These are phyloP conservation scores for Auriscalpium microsporum DNA, from an alignment of 768 basidiomycete genomes.

Conservation along the genomic window DNA sequence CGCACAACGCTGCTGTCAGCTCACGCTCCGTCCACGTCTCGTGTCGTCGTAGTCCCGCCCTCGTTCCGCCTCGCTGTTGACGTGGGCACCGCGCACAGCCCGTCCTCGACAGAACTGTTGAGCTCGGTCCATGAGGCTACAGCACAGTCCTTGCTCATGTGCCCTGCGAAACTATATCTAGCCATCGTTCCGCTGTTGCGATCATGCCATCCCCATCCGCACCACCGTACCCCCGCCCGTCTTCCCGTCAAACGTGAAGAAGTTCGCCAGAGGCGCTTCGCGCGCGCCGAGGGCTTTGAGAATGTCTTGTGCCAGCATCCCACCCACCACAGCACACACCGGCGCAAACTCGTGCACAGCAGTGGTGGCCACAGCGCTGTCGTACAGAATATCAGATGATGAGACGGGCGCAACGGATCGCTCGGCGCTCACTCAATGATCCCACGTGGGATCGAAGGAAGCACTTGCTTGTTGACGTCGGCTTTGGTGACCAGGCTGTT, in stretches of 20 bases:
- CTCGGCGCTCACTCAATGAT: constrained; percentile 49
- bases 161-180: too few species aligned
- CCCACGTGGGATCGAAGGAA: constrained; percentile 46
- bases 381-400: neutral
- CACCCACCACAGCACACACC: constrained; percentile 90
- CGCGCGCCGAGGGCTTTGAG: constrained; percentile 84
- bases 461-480: constrained; percentile 62
- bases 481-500: constrained; percentile 52
- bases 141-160: too few species aligned
- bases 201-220: constrained; percentile 35
- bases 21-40: too few species aligned
- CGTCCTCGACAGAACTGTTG: too few species aligned
- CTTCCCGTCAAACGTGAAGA: constrained; percentile 81
- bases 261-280: constrained; percentile 89
- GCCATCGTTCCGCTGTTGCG: too few species aligned
- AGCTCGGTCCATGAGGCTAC: too few species aligned
- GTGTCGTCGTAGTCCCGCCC: too few species aligned
- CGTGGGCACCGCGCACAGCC: too few species aligned
- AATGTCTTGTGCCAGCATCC: constrained; percentile 91
- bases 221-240: constrained; percentile 69
- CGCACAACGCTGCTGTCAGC: too few species aligned
- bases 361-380: constrained; percentile 60
- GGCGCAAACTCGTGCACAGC: constrained; percentile 84
- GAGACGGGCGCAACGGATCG: neutral
- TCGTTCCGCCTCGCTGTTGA: too few species aligned